These are phyloP conservation scores for Amanita molliuscula DNA, from an alignment of 768 basidiomycete species.

Conservation along the genomic window DNA sequence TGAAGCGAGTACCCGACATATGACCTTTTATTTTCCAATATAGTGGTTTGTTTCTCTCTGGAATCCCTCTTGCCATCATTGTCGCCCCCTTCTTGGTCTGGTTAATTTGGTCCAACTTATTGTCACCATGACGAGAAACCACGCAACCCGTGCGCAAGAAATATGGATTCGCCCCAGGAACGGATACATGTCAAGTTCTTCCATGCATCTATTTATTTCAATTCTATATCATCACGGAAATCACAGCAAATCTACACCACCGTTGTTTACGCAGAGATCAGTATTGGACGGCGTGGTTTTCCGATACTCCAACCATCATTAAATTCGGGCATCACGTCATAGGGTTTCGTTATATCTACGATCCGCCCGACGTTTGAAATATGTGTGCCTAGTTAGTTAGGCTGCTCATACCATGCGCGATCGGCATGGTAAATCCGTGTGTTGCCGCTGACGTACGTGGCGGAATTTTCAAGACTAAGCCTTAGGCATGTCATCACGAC, in stretches of 20 bases:
- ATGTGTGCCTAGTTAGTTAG: background rate
- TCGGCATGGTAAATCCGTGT: background rate
- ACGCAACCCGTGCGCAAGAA: background rate
- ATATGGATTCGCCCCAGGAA: background rate
- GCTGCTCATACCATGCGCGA: background rate
- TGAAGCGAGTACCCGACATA: background rate
- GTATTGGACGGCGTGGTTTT: background rate
- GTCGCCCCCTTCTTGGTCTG: background rate
- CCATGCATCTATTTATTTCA: background rate
- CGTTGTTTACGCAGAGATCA: too few species aligned
- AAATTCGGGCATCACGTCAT: background rate
- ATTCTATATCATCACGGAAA: background rate
- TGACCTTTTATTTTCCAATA: background rate
- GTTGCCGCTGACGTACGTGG: slow-evolving; percentile 1
- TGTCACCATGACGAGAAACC: background rate
- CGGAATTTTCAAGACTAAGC: background rate
- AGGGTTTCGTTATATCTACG: background rate
- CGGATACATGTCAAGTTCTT: background rate
- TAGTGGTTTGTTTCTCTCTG: background rate
- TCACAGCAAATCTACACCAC: too few species aligned
- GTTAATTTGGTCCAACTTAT: background rate
- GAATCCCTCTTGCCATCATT: background rate
- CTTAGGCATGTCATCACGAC: background rate
- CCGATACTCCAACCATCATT: background rate
- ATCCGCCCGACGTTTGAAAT: background rate